Base-by-base conservation (phyloP, 78 protist genomes). In the Dictyostelium firmibasis region DNA sequence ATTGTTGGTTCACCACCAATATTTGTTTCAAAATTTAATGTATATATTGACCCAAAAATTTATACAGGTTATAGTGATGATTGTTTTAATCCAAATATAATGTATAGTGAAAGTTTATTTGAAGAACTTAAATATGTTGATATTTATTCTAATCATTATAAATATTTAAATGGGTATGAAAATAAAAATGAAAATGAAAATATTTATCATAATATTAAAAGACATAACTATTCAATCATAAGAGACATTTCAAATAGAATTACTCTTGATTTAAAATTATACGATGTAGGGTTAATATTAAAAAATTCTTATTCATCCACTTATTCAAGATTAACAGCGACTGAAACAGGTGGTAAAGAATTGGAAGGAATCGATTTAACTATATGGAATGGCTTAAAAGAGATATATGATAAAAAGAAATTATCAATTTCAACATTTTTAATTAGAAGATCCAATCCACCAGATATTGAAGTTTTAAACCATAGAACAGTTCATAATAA, bases 381-480 rank as follows among this genome's bases (percentile, higher is more conserved):
- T 0, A n/a, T 67, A 4, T 67, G 33, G 31, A 29, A 67, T 11
- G 18, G 1, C 11, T 67, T 67, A 67, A 67, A 67, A 67, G 75
- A 67, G 18, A 67, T 67, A 27, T 67, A 67, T 67, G 75, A 11
- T n/a, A 9, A 1, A 10, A 27, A 10, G 33, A 27, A 31, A 67
- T 25, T 67, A 67, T 67, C 75, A 25, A 67, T 67, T 67, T 67
- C 75, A n/a, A 67, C 75, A 67, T 67, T 67, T 67, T n/a, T 67
- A 67, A 27, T 67, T 67, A 27, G 25, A 67, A 29, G 38, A 8
- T n/a, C 13, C 14, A 27, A 10, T 11, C 75, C 75, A 11, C 75
- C 31, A 27, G 25, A 10, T 23, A 67, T 67, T 67, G 75, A 67
- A 27, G 2, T 67, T 10, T 67, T 67, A 67, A 27, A 25, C 11